phyloP scores from a whole-genome alignment of 2,329 filamentous ascomycete genomes.

The Nothophoma quercina region DNA sequence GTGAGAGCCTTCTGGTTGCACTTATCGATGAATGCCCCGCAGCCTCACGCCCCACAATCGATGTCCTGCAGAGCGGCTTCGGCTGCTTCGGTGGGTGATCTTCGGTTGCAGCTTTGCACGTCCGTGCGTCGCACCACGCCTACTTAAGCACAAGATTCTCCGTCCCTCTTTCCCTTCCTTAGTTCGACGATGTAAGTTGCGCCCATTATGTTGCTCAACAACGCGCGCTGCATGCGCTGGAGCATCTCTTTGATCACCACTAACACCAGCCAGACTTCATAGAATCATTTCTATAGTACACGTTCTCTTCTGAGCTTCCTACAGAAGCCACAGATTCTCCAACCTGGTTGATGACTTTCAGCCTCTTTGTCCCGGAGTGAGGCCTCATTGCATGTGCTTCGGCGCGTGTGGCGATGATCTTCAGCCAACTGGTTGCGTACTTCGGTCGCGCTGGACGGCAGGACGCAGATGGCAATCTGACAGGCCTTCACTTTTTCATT shows the following conservation, averaged over 20 bases:
- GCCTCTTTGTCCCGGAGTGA: constrained; percentile 92
- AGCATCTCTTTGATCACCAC: neutral
- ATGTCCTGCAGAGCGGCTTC: constrained; percentile 24
- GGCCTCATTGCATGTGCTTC: constrained; percentile 70
- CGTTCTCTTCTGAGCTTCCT: constrained; percentile 89
- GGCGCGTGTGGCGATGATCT: constrained; percentile 97
- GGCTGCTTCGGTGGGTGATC: no score
- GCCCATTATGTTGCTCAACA: no score
- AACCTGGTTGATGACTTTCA: constrained; percentile 90
- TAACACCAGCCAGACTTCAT: constrained; percentile 27
- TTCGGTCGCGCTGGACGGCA: constrained; percentile 80
- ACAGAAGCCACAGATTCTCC: constrained; percentile 87
- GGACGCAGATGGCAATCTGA: constrained; percentile 87
- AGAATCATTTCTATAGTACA: constrained; percentile 87
- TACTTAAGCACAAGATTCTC: no score
- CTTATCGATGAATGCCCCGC: constrained; percentile 14
- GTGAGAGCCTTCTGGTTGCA: neutral
- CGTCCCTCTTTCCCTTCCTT: neutral
- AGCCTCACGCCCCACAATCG: constrained; percentile 13
- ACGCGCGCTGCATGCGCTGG: no score
- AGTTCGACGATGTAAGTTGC: constrained; percentile 15
- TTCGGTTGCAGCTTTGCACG: constrained; percentile 22
- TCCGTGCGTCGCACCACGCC: no score
- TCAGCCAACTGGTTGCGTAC: constrained; percentile 76
- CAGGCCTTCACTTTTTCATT: constrained; percentile 62